Conservation (phyloP, 169 alveolate genomes). For the Cardiosporidium cionae region DNA sequence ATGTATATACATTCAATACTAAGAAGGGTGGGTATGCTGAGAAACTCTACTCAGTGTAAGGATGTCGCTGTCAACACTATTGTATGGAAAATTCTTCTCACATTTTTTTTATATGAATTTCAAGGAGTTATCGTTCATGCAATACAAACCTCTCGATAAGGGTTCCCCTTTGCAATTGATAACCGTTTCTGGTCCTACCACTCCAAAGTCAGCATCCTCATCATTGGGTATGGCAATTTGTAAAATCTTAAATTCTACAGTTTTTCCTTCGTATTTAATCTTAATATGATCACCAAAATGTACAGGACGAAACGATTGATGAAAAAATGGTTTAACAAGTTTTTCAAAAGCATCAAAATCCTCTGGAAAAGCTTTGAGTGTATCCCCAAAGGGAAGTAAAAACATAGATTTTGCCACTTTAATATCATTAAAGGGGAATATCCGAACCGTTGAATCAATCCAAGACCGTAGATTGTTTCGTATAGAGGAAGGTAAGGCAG, state of each 20-base stretch:
- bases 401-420: background rate
- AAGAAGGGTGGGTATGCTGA: too few species aligned
- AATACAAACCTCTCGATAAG: background rate
- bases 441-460: background rate
- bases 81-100: too few species aligned
- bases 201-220: background rate
- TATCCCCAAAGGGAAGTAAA: background rate
- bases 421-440: background rate
- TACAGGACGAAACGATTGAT: background rate
- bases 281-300: background rate
- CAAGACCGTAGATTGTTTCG: background rate
- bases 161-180: background rate
- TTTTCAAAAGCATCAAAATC: background rate
- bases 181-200: background rate
- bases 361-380: background rate
- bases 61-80: too few species aligned
- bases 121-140: too few species aligned
- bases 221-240: background rate
- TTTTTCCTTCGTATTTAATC: background rate
- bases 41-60: too few species aligned
- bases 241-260: background rate
- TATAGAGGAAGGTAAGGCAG: background rate
- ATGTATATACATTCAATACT: too few species aligned
- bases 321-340: background rate
- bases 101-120: too few species aligned